Evolutionary conservation across 495 filamentous ascomycete genomes (phyloP).

Genomic region (Tuber umbilicatum): DNA sequence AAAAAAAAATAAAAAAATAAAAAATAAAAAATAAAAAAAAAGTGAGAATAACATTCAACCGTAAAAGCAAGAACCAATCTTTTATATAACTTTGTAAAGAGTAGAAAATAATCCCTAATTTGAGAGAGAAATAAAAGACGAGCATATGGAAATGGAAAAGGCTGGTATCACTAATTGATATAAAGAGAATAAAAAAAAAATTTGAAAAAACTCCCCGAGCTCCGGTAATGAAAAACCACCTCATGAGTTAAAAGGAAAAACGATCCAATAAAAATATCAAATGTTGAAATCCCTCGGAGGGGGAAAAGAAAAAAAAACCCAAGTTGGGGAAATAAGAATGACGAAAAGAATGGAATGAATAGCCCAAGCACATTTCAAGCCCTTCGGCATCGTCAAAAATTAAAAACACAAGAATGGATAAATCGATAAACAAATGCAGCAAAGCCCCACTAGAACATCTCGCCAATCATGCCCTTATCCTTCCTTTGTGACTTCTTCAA

Average conservation of each 20-base stretch:
- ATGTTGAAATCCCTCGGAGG: background rate
- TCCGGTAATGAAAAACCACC: conserved; percentile 4
- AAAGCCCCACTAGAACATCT: background rate
- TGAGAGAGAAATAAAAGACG: background rate
- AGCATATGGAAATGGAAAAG: background rate
- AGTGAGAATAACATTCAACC: background rate
- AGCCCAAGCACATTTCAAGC: background rate
- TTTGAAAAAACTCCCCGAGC: background rate
- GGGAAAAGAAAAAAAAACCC: background rate
- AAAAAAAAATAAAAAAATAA: no score
- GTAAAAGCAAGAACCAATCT: background rate
- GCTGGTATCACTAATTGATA: background rate
- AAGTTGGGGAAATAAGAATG: background rate
- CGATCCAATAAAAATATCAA: background rate
- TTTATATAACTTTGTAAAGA: conserved; percentile 1
- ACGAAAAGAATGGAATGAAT: background rate
- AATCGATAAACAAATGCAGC: background rate
- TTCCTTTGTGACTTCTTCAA: conserved; percentile 33
- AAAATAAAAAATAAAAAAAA: background rate
- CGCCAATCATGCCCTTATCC: conserved; percentile 5
- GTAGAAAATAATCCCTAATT: background rate
- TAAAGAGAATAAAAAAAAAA: background rate
- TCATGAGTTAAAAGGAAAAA: background rate
- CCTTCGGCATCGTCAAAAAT: background rate
- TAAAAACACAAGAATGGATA: background rate